Conservation (phyloP, 2,329 filamentous ascomycete species). For the Neurospora sp. region DNA sequence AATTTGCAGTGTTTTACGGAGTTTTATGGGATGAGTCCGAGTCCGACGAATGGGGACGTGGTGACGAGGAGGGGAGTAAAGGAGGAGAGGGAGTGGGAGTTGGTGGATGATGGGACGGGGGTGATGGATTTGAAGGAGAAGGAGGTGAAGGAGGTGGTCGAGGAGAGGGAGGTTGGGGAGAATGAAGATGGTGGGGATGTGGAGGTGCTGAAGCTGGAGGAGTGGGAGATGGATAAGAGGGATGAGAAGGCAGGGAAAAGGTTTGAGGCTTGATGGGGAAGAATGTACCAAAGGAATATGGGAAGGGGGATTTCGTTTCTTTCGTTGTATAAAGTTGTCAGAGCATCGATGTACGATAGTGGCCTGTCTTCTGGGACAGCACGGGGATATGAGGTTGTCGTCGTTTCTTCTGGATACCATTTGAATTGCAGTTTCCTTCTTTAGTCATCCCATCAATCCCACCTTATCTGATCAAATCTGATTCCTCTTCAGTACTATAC, state of each 20-base stretch:
- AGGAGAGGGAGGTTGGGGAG: neutral
- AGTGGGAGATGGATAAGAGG: neutral
- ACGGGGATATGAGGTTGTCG: neutral
- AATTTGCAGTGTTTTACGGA: constrained; percentile 1
- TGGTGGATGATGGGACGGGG: neutral
- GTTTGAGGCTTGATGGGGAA: neutral
- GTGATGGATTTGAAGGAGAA: neutral
- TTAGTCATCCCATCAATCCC: no score
- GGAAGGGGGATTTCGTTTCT: neutral
- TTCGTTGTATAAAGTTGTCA: neutral
- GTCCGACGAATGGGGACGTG: neutral
- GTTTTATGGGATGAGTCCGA: neutral
- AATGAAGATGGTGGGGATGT: neutral
- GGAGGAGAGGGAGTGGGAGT: neutral
- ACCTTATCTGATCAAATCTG: neutral
- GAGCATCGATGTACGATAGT: neutral
- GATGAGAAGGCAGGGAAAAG: neutral
- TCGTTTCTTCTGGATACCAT: neutral
- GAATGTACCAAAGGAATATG: no score
- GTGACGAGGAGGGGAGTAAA: neutral
- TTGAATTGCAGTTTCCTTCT: neutral
- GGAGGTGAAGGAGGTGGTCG: neutral
- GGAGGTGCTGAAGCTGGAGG: neutral
- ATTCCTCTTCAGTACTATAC: neutral
- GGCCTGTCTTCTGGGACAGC: neutral